Percentiles rank a stretch among this genome's conserved stretches.
Conservation (phyloP, 2,329 filamentous ascomycete species). For the Colletotrichum godetiae region DNA sequence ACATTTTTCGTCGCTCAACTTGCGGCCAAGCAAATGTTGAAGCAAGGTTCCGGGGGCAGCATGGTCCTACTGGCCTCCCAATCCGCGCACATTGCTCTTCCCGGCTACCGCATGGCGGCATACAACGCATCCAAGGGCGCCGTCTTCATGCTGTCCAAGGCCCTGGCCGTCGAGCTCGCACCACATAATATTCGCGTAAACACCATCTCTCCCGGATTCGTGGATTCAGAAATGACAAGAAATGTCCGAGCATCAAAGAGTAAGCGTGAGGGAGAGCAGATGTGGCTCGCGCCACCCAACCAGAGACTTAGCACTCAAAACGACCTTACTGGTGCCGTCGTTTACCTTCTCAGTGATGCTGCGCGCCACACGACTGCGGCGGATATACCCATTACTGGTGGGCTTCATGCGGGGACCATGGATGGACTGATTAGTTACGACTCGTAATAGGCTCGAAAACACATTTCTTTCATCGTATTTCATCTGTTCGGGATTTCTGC, state of each 20-base stretch:
- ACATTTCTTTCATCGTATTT: not conserved
- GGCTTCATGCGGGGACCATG: not conserved
- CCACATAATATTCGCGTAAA: constrained; percentile 59
- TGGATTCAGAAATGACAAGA: constrained; percentile 59
- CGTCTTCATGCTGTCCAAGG: constrained; percentile 52
- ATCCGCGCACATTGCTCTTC: constrained; percentile 60
- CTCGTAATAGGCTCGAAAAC: not conserved
- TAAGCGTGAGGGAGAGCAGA: constrained; percentile 69
- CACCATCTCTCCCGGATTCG: constrained; percentile 56
- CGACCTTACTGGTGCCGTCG: constrained; percentile 67
- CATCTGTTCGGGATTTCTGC: not conserved
- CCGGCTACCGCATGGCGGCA: constrained; percentile 61
- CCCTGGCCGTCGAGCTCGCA: constrained; percentile 60
- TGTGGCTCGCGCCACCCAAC: constrained; percentile 61
- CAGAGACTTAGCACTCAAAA: not conserved
- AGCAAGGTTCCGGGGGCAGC: constrained; percentile 46
- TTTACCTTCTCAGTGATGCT: constrained; percentile 64
- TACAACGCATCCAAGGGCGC: constrained; percentile 59
- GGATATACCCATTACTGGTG: constrained; percentile 56
- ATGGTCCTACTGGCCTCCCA: constrained; percentile 60
- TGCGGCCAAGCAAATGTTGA: constrained; percentile 54
- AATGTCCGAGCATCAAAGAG: constrained; percentile 64
- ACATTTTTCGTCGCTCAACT: constrained; percentile 52
- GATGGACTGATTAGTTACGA: not conserved
- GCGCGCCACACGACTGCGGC: constrained; percentile 61